These are phyloP conservation scores for Sporothrix luriei DNA, from an alignment of 2,329 filamentous ascomycete genomes.

Conservation along the genomic window DNA sequence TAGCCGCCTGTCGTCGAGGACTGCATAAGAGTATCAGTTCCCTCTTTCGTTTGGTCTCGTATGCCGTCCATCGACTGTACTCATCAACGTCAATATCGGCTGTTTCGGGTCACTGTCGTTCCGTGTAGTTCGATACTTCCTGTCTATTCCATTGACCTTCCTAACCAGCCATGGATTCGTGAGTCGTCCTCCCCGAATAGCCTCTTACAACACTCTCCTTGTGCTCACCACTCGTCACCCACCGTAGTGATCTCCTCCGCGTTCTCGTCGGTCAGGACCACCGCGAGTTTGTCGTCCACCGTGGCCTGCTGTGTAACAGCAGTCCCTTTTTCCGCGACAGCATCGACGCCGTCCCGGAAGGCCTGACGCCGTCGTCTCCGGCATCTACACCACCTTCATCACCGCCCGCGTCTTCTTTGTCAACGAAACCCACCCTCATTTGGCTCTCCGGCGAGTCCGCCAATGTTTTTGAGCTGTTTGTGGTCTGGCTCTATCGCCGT, in stretches of 20 bases:
- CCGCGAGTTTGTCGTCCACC: constrained; percentile 42
- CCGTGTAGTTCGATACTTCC: constrained; percentile 13
- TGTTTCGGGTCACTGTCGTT: constrained; percentile 14
- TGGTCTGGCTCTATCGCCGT: constrained; percentile 55
- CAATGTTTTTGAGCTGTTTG: constrained; percentile 57
- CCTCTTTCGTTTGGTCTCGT: not conserved
- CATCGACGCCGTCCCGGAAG: constrained; percentile 45
- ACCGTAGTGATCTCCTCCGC: constrained; percentile 37
- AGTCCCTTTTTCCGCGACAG: constrained; percentile 54
- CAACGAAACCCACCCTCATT: constrained; percentile 38
- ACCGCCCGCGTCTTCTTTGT: not conserved
- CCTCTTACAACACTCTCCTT: not conserved
- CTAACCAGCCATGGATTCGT: not conserved
- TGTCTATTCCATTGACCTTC: not conserved
- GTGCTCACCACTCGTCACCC: not conserved
- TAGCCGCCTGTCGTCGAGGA: not conserved
- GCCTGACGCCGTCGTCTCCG: constrained; percentile 30
- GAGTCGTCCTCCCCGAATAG: not conserved
- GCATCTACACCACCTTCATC: not conserved
- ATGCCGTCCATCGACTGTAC: not conserved
- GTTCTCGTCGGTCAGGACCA: constrained; percentile 42
- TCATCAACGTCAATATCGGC: not conserved
- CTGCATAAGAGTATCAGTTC: constrained; percentile 15
- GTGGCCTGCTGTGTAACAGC: constrained; percentile 50
- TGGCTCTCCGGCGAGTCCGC: constrained; percentile 52